A percentile compares a stretch with the other conserved stretches of the same genome.
Evolutionary conservation across 2,329 filamentous ascomycete genomes (phyloP).

Genomic region (Penicillium sp.): DNA sequence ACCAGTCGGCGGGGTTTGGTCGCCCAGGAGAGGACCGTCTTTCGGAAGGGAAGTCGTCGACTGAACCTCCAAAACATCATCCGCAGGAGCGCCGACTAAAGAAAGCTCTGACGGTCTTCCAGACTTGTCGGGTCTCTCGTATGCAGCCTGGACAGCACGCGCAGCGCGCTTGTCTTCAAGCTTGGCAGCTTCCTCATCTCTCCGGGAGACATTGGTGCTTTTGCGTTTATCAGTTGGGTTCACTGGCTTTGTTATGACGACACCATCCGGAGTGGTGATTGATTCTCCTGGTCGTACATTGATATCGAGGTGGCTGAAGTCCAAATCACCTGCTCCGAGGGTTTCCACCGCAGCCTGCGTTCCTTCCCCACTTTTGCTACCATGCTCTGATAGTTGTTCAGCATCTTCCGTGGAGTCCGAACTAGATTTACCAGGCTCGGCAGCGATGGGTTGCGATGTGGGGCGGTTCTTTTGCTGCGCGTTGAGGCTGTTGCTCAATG

Average conservation of each 20-base stretch:
- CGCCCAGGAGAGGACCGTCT: slow-evolving; percentile 46
- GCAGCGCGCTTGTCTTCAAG: slow-evolving; percentile 61
- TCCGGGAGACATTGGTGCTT: slow-evolving; percentile 37
- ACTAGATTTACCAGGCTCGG: slow-evolving; percentile 32
- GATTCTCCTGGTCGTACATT: slow-evolving; percentile 36
- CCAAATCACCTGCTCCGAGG: slow-evolving; percentile 83
- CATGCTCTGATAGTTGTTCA: slow-evolving; percentile 18
- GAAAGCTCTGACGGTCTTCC: slow-evolving; percentile 33
- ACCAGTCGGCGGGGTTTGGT: slow-evolving; percentile 66
- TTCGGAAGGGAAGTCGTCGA: slow-evolving; percentile 30
- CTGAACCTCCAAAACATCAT: slow-evolving; percentile 36
- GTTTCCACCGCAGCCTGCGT: slow-evolving; percentile 83
- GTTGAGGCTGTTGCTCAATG: slow-evolving; percentile 65
- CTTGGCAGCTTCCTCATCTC: slow-evolving; percentile 57
- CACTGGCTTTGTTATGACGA: slow-evolving; percentile 40
- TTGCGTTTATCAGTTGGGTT: slow-evolving; percentile 34
- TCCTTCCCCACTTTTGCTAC: slow-evolving; percentile 44
- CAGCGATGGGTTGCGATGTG: slow-evolving; percentile 30
- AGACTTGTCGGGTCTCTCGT: slow-evolving; percentile 39
- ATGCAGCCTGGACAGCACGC: slow-evolving; percentile 63
- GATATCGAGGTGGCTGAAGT: slow-evolving; percentile 84
- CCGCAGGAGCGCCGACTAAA: slow-evolving; percentile 41
- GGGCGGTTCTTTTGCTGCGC: slow-evolving; percentile 51
- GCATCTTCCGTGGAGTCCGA: slow-evolving; percentile 30
- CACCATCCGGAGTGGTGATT: slow-evolving; percentile 40